Evolutionary conservation across 345 rosid species (phyloP), one percentile per base, ranked within the genome.

Genomic region (Eucalyptus pumila): DNA sequence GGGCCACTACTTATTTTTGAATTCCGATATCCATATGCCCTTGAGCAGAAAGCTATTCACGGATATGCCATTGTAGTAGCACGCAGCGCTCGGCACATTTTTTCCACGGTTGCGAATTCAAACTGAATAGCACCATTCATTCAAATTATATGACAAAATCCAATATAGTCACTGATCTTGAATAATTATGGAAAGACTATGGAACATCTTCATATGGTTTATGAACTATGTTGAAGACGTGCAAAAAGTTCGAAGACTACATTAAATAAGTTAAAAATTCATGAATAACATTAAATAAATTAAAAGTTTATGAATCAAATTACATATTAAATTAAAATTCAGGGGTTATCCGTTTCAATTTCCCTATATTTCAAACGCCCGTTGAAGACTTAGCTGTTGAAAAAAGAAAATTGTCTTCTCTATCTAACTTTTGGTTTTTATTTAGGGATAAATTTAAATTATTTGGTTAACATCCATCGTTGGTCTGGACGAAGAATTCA

Each of bases 241-340:
- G 0, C 3, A 0, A 56, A 56, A 56, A 56, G 1, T 9, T 56
- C 1, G 2, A 9, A 0, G 1, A 56, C 1, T 56, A 2, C 1
- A 23, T 56, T 56, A 1, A 56, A 56, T 0, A 56, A 23, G 23
- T 23, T 2, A 56, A 23, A 56, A 56, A 0, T 54, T 54, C 2
- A 24, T 0, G 5, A 8, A 54, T 0, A 4, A 54, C 0, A 21
- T 54, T 23, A 16, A 54, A 54, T 54, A 54, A 21, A 54, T 21
- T 54, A 21, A 54, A 54, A 54, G 0, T 21, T 21, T 8, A 17
- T 0, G 26, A 7, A 54, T 54, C 11, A 21, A 1, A 21, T 54
- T 54, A 54, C 1, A 54, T 21, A 54, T 54, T 8, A 1, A 54
- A 9, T 5, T 2, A 23, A 56, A 56, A 56, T 56, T 56, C 2